A percentile compares a stretch with the other conserved stretches of the same genome.
These are phyloP conservation scores for Chlorella sp. DNA, from an alignment of 139 green algal genomes.

Conservation along the genomic window DNA sequence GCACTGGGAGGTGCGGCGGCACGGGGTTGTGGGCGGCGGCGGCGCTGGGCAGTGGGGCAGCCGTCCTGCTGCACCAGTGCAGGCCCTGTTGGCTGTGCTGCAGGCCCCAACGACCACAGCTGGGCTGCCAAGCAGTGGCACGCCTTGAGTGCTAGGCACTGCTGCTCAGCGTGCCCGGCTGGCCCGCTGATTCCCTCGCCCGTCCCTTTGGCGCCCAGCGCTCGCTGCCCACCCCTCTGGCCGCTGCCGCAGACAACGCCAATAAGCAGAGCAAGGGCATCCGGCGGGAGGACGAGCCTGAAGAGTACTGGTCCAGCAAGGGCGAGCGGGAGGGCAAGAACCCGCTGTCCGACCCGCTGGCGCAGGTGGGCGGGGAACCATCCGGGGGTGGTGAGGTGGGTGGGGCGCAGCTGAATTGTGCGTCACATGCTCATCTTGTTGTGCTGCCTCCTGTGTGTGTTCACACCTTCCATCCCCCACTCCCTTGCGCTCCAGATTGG, in stretches of 20 bases:
- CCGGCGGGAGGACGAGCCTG: slow-evolving; percentile 58
- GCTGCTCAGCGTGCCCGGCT: background rate
- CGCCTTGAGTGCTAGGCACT: background rate
- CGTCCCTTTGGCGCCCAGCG: background rate
- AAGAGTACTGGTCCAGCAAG: slow-evolving; percentile 58
- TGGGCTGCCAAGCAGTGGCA: no score
- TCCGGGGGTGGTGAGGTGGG: no score
- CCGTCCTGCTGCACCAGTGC: background rate
- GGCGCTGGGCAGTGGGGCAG: background rate
- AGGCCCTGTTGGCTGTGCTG: background rate
- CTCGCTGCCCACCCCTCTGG: no score
- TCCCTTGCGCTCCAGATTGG: background rate
- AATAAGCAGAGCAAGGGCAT: slow-evolving; percentile 26
- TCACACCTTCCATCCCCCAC: no score
- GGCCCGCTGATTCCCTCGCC: background rate
- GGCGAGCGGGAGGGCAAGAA: slow-evolving; percentile 49
- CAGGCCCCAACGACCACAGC: no score
- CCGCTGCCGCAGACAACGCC: slow-evolving; percentile 21
- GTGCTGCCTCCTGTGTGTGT: no score
- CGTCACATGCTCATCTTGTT: no score
- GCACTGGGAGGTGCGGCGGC: slow-evolving; percentile 25
- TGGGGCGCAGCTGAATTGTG: no score
- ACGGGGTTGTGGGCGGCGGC: background rate
- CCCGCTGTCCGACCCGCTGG: slow-evolving; percentile 56
- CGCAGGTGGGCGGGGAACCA: slow-evolving; percentile 49